A percentile compares a stretch with the other conserved stretches of the same genome.
phyloP scores from a whole-genome alignment of 2,329 filamentous ascomycete species.

The Lachnellula cervina region DNA sequence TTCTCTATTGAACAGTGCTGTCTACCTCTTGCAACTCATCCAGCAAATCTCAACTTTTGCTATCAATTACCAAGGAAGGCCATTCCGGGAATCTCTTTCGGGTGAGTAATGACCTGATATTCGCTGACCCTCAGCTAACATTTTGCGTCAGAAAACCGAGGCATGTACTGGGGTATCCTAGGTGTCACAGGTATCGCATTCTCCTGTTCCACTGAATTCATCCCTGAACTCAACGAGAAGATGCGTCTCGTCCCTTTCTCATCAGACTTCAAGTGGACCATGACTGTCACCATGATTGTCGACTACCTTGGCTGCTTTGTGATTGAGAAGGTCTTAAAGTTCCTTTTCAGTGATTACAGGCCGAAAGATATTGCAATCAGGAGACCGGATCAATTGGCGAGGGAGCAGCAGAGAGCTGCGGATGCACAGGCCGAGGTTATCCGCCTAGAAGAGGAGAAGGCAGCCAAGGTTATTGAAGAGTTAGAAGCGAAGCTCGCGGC shows the following conservation, averaged over 20 bases:
- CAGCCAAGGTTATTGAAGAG: slow-evolving; percentile 47
- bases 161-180: slow-evolving; percentile 97
- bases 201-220: slow-evolving; percentile 87
- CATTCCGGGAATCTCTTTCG: slow-evolving; percentile 91
- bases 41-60: slow-evolving; percentile 99
- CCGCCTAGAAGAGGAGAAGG: slow-evolving; percentile 50
- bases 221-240: slow-evolving; percentile 91
- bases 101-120: slow-evolving; percentile 32
- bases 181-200: slow-evolving; percentile 88
- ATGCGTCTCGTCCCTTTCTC: slow-evolving; percentile 90
- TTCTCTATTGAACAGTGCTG: slow-evolving; percentile 90
- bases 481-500: slow-evolving; percentile 55
- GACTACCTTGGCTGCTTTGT: slow-evolving; percentile 85
- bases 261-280: slow-evolving; percentile 79
- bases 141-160: slow-evolving; percentile 56
- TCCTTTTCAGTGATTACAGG: slow-evolving; percentile 80
- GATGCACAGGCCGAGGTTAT: slow-evolving; percentile 45
- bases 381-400: slow-evolving; percentile 77
- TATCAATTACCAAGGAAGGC: slow-evolving; percentile 98
- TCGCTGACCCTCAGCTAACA: slow-evolving; percentile 6
- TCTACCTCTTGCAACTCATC: slow-evolving; percentile 95
- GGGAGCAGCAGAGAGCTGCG: slow-evolving; percentile 66
- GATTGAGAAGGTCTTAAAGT: slow-evolving; percentile 83
- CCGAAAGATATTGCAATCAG: slow-evolving; percentile 90
- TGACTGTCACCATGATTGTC: slow-evolving; percentile 78